Conservation (phyloP, 139 green algal genomes). For the Diplosphaera chodatii region DNA sequence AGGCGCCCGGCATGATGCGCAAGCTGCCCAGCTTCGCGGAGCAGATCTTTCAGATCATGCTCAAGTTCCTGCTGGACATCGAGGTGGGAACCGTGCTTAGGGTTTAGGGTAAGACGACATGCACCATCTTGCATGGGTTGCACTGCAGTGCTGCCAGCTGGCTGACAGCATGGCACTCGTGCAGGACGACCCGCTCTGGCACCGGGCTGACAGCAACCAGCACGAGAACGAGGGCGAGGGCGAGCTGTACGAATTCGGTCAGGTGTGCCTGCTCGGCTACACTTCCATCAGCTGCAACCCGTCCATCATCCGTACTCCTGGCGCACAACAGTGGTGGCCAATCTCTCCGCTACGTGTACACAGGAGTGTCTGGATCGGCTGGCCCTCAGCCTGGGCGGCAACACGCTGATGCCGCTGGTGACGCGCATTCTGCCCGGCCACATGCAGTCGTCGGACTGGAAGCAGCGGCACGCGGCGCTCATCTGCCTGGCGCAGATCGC, state of each 20-base stretch:
- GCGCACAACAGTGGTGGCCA: no score
- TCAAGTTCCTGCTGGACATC: slow-evolving; percentile 90
- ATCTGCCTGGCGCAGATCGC: slow-evolving; percentile 93
- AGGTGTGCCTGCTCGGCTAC: slow-evolving; percentile 92
- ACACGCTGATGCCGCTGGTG: slow-evolving; percentile 77
- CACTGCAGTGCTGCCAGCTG: no score
- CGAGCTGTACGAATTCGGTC: slow-evolving; percentile 72
- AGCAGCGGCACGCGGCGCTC: slow-evolving; percentile 85
- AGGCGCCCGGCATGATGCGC: slow-evolving; percentile 90
- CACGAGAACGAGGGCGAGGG: slow-evolving; percentile 67
- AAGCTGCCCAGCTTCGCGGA: slow-evolving; percentile 80
- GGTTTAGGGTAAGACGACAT: no score
- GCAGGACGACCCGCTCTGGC: slow-evolving; percentile 81
- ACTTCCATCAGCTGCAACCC: no score
- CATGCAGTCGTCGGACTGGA: slow-evolving; percentile 76
- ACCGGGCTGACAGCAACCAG: slow-evolving; percentile 55
- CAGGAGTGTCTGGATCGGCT: slow-evolving; percentile 92
- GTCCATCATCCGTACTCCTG: no score
- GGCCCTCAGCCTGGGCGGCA: slow-evolving; percentile 84
- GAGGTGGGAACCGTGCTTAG: no score
- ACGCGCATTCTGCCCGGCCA: slow-evolving; percentile 64
- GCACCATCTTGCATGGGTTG: no score
- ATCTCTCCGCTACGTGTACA: neutral
- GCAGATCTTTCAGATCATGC: slow-evolving; percentile 77
- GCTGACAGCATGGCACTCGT: neutral